Percentiles rank a stretch among this genome's conserved stretches.
These are phyloP conservation scores for Marasmius fiardii DNA, from an alignment of 1,284 basidiomycete species.

Conservation along the genomic window DNA sequence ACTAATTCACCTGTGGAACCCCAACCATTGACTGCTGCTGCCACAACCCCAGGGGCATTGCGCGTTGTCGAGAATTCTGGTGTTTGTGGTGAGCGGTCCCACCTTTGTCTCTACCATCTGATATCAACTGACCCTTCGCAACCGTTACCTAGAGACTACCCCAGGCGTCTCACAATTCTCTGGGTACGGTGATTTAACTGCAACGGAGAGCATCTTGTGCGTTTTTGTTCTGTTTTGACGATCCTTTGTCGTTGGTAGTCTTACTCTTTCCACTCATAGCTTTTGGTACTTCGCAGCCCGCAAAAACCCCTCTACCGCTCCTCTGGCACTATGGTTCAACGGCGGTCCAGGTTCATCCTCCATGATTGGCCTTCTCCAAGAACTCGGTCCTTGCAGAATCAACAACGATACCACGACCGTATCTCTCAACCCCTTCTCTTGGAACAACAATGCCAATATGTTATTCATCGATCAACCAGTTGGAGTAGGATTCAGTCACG, in stretches of 20 bases:
- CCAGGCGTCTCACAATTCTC: no score
- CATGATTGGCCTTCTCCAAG: conserved; percentile 68
- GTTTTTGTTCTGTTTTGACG: no score
- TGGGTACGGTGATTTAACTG: no score
- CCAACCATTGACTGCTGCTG: no score
- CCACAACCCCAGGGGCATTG: no score
- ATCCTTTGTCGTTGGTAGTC: no score
- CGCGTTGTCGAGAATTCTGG: no score
- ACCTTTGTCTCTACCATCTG: no score
- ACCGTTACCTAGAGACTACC: no score
- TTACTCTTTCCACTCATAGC: conserved; percentile 26
- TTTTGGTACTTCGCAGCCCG: conserved; percentile 71
- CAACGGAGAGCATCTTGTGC: no score
- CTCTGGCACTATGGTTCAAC: conserved; percentile 63
- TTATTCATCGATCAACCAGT: conserved; percentile 62
- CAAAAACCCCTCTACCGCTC: conserved; percentile 51
- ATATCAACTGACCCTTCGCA: not conserved
- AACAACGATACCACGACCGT: conserved; percentile 52
- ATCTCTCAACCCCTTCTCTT: conserved; percentile 55
- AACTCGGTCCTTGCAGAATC: conserved; percentile 61
- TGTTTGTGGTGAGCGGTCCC: no score
- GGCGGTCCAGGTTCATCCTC: conserved; percentile 65
- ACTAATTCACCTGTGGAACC: no score
- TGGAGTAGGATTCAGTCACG: conserved; percentile 62
- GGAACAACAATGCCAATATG: conserved; percentile 64